Evolutionary conservation across 2,329 filamentous ascomycete species (phyloP).

Genomic region (Dendryphion nanum): DNA sequence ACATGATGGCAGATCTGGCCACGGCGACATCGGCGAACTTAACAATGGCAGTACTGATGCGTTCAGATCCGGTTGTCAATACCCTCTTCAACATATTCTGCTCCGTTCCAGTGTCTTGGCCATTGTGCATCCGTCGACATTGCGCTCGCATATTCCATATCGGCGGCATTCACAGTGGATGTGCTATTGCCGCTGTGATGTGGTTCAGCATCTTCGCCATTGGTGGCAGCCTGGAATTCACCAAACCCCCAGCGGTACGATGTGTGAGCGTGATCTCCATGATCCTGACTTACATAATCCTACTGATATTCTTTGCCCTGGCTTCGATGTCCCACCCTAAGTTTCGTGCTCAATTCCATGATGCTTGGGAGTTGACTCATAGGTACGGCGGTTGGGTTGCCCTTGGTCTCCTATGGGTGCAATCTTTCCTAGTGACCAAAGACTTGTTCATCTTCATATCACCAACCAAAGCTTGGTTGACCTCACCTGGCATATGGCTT

Average conservation of each 20-base stretch:
- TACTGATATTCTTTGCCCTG: conserved; percentile 30
- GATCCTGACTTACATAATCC: conserved; percentile 30
- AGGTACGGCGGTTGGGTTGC: conserved; percentile 39
- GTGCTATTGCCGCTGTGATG: conserved; percentile 30
- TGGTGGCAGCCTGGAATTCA: conserved; percentile 34
- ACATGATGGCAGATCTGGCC: conserved; percentile 28
- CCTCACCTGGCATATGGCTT: conserved; percentile 61
- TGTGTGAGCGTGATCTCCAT: conserved; percentile 19
- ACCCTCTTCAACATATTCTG: conserved; percentile 35
- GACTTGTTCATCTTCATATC: conserved; percentile 18
- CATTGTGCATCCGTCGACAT: conserved; percentile 31
- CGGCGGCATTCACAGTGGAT: conserved; percentile 38
- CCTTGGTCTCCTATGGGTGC: conserved; percentile 37
- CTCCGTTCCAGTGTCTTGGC: conserved; percentile 29
- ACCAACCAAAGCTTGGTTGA: conserved; percentile 21
- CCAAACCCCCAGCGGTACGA: conserved; percentile 16
- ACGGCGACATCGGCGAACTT: conserved; percentile 41
- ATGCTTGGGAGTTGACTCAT: conserved; percentile 36
- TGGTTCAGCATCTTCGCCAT: conserved; percentile 49
- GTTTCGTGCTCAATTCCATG: conserved; percentile 31
- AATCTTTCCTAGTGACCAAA: conserved; percentile 24
- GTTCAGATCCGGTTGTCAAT: conserved; percentile 39
- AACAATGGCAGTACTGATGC: conserved; percentile 30
- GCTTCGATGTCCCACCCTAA: conserved; percentile 28
- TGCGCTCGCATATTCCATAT: conserved; percentile 37